phyloP scores from a whole-genome alignment of 306 rosid genomes.

The Morella rubra region DNA sequence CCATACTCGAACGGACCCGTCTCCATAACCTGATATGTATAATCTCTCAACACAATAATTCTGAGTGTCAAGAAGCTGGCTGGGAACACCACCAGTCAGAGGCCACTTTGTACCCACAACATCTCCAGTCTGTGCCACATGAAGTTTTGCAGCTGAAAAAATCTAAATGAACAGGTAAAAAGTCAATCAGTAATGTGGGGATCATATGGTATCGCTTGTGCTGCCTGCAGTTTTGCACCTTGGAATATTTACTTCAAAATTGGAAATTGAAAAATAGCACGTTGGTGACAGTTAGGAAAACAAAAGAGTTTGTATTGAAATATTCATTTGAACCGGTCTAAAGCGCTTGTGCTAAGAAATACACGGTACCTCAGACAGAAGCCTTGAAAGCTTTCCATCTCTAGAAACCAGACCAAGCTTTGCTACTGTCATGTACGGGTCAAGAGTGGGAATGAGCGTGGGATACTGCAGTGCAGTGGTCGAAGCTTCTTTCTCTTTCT shows the following conservation, averaged over 20 bases:
- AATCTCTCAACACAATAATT: conserved; percentile 54
- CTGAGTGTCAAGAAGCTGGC: conserved; percentile 38
- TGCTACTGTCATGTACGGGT: conserved; percentile 62
- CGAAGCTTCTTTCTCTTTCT: conserved; percentile 40
- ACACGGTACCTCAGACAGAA: conserved; percentile 61
- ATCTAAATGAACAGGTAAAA: conserved; percentile 39
- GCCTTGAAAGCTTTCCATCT: conserved; percentile 43
- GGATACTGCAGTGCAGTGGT: conserved; percentile 50
- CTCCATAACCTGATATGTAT: conserved; percentile 80
- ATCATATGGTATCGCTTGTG: neutral
- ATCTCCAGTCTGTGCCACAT: conserved; percentile 32
- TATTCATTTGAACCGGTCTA: neutral
- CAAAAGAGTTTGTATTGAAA: conserved; percentile 17
- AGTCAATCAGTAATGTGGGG: neutral
- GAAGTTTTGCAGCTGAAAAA: conserved; percentile 46
- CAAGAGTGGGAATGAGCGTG: conserved; percentile 61
- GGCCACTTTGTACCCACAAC: conserved; percentile 55
- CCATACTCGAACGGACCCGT: conserved; percentile 85
- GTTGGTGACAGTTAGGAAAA: conserved; percentile 3
- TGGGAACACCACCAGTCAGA: conserved; percentile 78
- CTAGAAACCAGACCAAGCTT: conserved; percentile 51
- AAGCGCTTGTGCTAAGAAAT: conserved; percentile 16
- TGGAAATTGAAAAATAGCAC: conserved; percentile 1
- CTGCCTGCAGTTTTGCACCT: neutral
- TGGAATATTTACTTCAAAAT: conserved; percentile 10